phyloP scores from a whole-genome alignment of 805 yeast genomes.

The Ascoidea rubescens region DNA sequence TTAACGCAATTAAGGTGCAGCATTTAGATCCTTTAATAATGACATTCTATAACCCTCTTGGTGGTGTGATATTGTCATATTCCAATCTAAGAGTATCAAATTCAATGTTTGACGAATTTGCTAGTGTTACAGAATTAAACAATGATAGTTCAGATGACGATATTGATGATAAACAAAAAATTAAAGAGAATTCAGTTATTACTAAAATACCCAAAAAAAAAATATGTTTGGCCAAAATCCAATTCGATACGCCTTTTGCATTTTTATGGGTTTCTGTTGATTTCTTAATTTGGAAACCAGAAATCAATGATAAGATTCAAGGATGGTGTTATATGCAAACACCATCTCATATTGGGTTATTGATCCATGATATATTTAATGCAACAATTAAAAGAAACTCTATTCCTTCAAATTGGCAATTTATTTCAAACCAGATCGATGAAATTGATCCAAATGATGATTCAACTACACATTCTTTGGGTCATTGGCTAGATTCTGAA shows the following conservation, averaged over 20 bases:
- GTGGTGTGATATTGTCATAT: slow-evolving; percentile 79
- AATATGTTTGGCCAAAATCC: slow-evolving; percentile 46
- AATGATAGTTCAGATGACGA: slow-evolving; percentile 15
- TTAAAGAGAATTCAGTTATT: slow-evolving; percentile 4
- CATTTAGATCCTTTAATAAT: slow-evolving; percentile 84
- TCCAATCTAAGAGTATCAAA: slow-evolving; percentile 32
- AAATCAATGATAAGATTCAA: slow-evolving; percentile 72
- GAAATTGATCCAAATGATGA: slow-evolving; percentile 22
- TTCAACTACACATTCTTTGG: slow-evolving; percentile 33
- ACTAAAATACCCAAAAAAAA: not conserved
- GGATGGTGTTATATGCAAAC: slow-evolving; percentile 88
- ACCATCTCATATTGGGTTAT: slow-evolving; percentile 85
- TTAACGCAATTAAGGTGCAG: slow-evolving; percentile 71
- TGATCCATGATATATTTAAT: slow-evolving; percentile 87
- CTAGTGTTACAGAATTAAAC: slow-evolving; percentile 23
- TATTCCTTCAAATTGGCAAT: slow-evolving; percentile 80
- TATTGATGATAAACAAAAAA: not conserved
- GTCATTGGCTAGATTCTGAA: slow-evolving; percentile 75
- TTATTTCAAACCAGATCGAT: slow-evolving; percentile 67
- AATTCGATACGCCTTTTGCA: slow-evolving; percentile 75
- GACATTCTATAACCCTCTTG: slow-evolving; percentile 59
- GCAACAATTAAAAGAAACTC: slow-evolving; percentile 77
- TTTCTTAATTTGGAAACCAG: slow-evolving; percentile 81
- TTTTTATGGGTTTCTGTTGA: slow-evolving; percentile 81
- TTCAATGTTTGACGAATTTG: slow-evolving; percentile 26